A percentile compares a stretch with the other conserved stretches of the same genome.
Conservation (phyloP, 495 filamentous ascomycete genomes). For the Penicillium flavigenum region DNA sequence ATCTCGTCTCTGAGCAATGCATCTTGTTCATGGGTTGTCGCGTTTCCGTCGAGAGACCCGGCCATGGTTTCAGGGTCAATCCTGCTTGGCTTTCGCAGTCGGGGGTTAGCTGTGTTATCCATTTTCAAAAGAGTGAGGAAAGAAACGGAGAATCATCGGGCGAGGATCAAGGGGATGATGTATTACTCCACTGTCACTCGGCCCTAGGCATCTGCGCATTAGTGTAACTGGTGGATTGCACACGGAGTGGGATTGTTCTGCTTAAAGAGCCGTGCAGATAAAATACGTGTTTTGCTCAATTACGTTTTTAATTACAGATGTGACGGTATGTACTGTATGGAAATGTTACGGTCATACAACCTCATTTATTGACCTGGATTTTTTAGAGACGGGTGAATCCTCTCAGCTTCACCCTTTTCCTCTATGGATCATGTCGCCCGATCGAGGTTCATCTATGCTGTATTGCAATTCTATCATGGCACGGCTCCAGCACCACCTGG, state of each 20-base stretch:
- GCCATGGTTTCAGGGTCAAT: background rate
- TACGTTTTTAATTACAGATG: background rate
- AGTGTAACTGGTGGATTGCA: background rate
- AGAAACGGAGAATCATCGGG: background rate
- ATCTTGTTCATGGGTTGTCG: background rate
- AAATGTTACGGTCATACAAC: background rate
- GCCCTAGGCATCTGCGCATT: background rate
- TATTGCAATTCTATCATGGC: slow-evolving; percentile 1
- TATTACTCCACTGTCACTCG: background rate
- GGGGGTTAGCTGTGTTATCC: slow-evolving; percentile 1
- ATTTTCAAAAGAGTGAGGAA: slow-evolving; percentile 1
- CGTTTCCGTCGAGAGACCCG: background rate
- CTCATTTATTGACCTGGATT: background rate
- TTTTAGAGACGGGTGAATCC: background rate
- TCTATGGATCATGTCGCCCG: background rate
- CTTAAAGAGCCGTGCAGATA: background rate
- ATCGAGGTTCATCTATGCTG: background rate
- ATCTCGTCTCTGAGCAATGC: background rate
- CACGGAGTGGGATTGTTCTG: background rate
- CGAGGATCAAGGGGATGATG: background rate
- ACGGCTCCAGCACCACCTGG: background rate
- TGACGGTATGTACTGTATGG: slow-evolving; percentile 1
- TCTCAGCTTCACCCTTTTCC: background rate
- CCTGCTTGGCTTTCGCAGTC: slow-evolving; percentile 11
- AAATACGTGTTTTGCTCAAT: slow-evolving; percentile 1